Evolutionary conservation across 192 early-diverging fungal species (phyloP), one percentile per base, ranked within the genome.

Genomic region (Fimicolochytrium jonesii): DNA sequence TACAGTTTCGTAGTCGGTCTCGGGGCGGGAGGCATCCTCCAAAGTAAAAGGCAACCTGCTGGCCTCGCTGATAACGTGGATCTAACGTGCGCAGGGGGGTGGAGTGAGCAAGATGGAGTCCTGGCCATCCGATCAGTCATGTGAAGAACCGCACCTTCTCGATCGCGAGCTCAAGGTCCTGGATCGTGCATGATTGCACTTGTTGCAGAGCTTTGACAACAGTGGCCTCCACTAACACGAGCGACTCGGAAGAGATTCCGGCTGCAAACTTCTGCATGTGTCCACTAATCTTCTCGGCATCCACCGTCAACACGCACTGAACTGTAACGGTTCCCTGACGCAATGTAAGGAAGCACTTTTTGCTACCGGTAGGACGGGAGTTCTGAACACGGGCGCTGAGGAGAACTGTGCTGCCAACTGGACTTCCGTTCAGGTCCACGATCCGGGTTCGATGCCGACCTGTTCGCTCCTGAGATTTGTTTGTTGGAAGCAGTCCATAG

Each of bases 181-280:
- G 89, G 7, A 99, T 85, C 33, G 92, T 93, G 74, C 95, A 97
- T 67, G 87, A 88, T 77, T 91, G 90, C 61, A 99, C 87, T 23
- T 84, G 86, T 58, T 95, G 91, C 6, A 74, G 72, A 31, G 92
- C 84, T 71, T 87, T 83, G 20, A 79, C 82, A 28, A 99, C 81
- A 28, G 69, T 75, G 33, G 89, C 97, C 61, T 93, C 86, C 11
- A 98, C 81, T 30, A 89, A 59, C 2, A 99, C 90, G 52, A 99
- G 85, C 9, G 95, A 96, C 70, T 99, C 97, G 47, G 62, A 64
- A 23, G 90, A 67, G 50, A 97, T 85, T 68, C 89, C 75, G 26
- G 68, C 67, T 35, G 87, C 85, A 79, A 88, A 98, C 76, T 95
- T 97, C 59, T 95, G 79, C 92, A 98, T 96, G 49, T 91, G 83